Evolutionary conservation across 805 yeast genomes (phyloP).

Genomic region (Cephaloascus fragrans): DNA sequence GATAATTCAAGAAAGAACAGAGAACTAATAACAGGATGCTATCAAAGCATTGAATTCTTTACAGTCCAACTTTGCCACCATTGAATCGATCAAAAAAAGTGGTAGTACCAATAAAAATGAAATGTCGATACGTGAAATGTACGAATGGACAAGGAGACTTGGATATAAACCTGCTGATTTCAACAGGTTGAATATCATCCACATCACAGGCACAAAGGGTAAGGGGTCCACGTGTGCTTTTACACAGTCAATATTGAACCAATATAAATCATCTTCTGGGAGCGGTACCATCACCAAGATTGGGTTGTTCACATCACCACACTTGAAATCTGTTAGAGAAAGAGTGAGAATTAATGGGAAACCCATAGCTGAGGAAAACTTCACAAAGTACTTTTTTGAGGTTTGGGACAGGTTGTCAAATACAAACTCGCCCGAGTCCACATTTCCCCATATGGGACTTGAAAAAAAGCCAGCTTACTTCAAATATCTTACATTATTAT

Average conservation of each 20-base stretch:
- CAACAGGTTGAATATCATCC: conserved; percentile 69
- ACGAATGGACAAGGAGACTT: conserved; percentile 64
- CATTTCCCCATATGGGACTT: conserved; percentile 66
- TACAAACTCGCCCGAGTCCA: conserved; percentile 41
- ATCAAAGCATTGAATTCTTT: conserved; percentile 72
- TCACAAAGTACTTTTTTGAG: conserved; percentile 86
- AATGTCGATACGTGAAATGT: conserved; percentile 75
- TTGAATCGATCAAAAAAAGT: conserved; percentile 69
- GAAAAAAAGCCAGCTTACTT: conserved; percentile 87
- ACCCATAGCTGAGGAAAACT: conserved; percentile 73
- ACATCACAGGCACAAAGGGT: conserved; percentile 96
- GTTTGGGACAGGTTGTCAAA: conserved; percentile 76
- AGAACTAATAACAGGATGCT: conserved; percentile 51
- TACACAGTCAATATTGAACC: conserved; percentile 66
- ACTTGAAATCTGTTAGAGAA: conserved; percentile 85
- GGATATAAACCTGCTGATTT: conserved; percentile 62
- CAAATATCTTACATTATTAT: conserved; percentile 77
- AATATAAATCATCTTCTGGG: conserved; percentile 39
- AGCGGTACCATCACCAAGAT: conserved; percentile 44
- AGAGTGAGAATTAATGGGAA: conserved; percentile 80
- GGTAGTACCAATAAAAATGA: conserved; percentile 54
- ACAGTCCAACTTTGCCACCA: conserved; percentile 85
- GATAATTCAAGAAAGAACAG: too few relatives aligned
- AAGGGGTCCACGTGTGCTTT: conserved; percentile 98
- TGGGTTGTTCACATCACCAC: conserved; percentile 96